These are phyloP conservation scores for Auricularia heimuer DNA, from an alignment of 768 basidiomycete genomes.

Conservation along the genomic window DNA sequence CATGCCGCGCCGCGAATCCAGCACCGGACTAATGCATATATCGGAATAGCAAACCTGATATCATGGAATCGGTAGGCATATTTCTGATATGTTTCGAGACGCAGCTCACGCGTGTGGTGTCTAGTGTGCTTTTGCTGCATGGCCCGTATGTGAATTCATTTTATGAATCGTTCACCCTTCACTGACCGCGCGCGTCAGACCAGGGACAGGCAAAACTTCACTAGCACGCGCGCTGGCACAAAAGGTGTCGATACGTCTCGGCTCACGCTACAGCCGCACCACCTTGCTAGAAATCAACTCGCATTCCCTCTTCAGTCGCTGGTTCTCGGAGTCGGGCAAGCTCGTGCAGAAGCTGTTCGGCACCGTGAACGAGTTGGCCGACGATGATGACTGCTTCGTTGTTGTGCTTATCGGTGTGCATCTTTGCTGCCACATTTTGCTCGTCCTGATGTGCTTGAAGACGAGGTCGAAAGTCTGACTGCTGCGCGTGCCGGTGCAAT, in stretches of 20 bases:
- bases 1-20: not conserved
- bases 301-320: constrained; percentile 94
- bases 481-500: constrained; percentile 91
- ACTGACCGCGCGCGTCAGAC: constrained; percentile 20
- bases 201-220: constrained; percentile 95
- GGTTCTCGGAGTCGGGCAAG: constrained; percentile 99
- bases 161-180: not conserved
- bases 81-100: not conserved
- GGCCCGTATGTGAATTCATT: constrained; percentile 44
- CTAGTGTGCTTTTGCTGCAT: constrained; percentile 74
- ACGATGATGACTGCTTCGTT: constrained; percentile 85
- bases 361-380: constrained; percentile 81
- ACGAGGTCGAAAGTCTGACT: constrained; percentile 94
- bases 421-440: not conserved
- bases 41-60: constrained; percentile 54
- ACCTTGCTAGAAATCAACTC: constrained; percentile 96
- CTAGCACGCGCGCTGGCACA: constrained; percentile 92
- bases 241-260: constrained; percentile 31
- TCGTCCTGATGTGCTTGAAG: constrained; percentile 30
- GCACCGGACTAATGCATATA: not conserved
- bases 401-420: constrained; percentile 81
- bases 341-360: constrained; percentile 89
- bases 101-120: not conserved
- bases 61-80: constrained; percentile 73
- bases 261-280: constrained; percentile 66